Evolutionary conservation across 139 green algal species (phyloP).

Genomic region (Volvox africanus): DNA sequence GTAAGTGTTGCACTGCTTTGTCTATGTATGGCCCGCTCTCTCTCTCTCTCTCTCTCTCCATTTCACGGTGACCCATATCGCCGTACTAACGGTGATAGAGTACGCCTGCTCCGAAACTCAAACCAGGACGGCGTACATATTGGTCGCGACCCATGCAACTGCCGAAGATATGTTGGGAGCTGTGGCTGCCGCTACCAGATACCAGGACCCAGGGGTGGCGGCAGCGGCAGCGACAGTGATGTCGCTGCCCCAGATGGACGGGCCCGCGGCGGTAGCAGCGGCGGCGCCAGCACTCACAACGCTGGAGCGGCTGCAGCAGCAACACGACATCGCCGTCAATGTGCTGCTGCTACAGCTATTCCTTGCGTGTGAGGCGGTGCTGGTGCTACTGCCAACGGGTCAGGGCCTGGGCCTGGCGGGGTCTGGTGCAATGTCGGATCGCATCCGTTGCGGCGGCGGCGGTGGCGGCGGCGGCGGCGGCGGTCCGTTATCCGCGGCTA

Average conservation of each 20-base stretch:
- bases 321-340: background rate
- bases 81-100: no score
- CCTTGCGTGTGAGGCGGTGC: slow-evolving; percentile 13
- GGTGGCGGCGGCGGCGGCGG: slow-evolving; percentile 3
- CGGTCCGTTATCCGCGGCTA: background rate
- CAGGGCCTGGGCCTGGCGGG: background rate
- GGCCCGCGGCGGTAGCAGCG: background rate
- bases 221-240: background rate
- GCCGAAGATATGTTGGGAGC: background rate
- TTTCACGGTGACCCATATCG: no score
- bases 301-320: slow-evolving; percentile 6
- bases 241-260: background rate
- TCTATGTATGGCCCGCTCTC: no score
- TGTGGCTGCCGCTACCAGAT: background rate
- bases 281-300: background rate
- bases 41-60: no score
- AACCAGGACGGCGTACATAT: background rate
- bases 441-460: background rate
- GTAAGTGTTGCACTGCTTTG: no score
- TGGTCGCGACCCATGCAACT: slow-evolving; percentile 19
- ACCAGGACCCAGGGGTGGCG: background rate
- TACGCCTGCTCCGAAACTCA: no score
- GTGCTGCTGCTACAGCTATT: slow-evolving; percentile 35
- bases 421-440: background rate
- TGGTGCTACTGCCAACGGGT: slow-evolving; percentile 17